Percentiles rank a stretch among this genome's conserved stretches.
Evolutionary conservation across 2,329 filamentous ascomycete species (phyloP).

Genomic region (Alternaria postmessia): DNA sequence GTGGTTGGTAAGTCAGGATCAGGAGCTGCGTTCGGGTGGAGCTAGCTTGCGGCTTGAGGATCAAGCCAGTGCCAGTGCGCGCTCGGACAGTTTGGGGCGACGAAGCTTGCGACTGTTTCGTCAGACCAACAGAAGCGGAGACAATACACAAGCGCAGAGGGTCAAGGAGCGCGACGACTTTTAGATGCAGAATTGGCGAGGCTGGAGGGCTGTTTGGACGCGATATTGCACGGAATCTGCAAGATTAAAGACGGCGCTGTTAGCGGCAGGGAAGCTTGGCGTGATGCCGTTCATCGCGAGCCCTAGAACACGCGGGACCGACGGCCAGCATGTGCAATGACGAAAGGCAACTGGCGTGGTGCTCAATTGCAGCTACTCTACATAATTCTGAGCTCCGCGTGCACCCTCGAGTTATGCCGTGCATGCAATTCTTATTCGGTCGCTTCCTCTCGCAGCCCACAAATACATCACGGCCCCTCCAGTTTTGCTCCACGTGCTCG

Average conservation of each 20-base stretch:
- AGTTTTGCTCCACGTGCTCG: slow-evolving; percentile 25
- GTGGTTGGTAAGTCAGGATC: slow-evolving; percentile 34
- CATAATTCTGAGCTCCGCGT: slow-evolving; percentile 5
- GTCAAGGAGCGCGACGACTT: slow-evolving; percentile 8
- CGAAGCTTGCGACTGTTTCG: slow-evolving; percentile 25
- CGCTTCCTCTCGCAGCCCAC: slow-evolving; percentile 1
- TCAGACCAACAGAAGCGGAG: slow-evolving; percentile 10
- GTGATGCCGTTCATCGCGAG: slow-evolving; percentile 16
- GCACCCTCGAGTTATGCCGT: slow-evolving; percentile 20
- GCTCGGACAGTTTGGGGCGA: slow-evolving; percentile 31
- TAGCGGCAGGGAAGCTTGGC: slow-evolving; percentile 23
- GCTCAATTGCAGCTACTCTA: slow-evolving; percentile 22
- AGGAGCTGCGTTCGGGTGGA: slow-evolving; percentile 34
- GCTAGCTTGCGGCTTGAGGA: slow-evolving; percentile 28
- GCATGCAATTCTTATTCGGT: slow-evolving; percentile 18
- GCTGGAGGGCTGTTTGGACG: slow-evolving; percentile 27
- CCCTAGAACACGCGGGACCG: slow-evolving; percentile 8
- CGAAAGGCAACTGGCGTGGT: slow-evolving; percentile 20
- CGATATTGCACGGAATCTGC: slow-evolving; percentile 13
- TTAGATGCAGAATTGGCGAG: slow-evolving; percentile 25
- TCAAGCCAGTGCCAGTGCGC: slow-evolving; percentile 19
- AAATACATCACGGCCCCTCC: slow-evolving; percentile 22
- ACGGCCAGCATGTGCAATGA: slow-evolving; percentile 28
- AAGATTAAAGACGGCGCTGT: slow-evolving; percentile 17
- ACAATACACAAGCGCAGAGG: slow-evolving; percentile 21